Conservation (phyloP, 2,329 filamentous ascomycete genomes). For the Sporothrix brasiliensis region DNA sequence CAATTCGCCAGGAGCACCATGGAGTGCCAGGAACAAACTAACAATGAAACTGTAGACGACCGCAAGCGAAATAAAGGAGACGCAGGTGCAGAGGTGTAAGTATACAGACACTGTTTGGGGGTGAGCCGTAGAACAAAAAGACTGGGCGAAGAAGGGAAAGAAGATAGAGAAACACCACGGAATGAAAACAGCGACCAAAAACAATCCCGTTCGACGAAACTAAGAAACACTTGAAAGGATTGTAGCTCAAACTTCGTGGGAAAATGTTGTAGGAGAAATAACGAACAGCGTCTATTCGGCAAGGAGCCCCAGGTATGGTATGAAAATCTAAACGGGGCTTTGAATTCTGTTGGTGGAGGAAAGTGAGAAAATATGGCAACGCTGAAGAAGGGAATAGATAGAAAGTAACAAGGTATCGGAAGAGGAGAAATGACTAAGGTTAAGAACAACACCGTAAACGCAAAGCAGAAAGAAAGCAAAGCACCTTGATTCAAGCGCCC, state of each 20-base stretch:
- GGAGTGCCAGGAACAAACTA: too few relatives aligned
- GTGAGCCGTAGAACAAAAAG: background rate
- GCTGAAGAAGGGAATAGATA: background rate
- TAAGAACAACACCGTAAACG: background rate
- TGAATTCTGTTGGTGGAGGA: background rate
- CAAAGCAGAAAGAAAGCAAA: conserved; percentile 4
- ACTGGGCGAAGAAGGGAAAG: background rate
- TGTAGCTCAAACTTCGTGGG: conserved; percentile 1
- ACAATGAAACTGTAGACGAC: background rate
- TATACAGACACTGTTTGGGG: background rate
- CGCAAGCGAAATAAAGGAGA: background rate
- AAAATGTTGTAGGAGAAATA: background rate
- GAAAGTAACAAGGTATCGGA: background rate
- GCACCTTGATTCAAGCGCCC: background rate
- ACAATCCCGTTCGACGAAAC: background rate
- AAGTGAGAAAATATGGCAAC: background rate
- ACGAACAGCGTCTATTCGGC: conserved; percentile 1
- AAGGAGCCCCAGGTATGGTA: conserved; percentile 3
- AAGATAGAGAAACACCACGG: background rate
- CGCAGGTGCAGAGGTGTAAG: background rate
- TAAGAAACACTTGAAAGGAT: background rate
- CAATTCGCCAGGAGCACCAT: too few relatives aligned
- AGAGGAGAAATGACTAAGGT: background rate
- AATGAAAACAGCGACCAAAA: background rate
- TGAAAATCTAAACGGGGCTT: background rate